Evolutionary conservation across 2,329 filamentous ascomycete genomes (phyloP).

Genomic region (Acephala macrosclerotiorum): DNA sequence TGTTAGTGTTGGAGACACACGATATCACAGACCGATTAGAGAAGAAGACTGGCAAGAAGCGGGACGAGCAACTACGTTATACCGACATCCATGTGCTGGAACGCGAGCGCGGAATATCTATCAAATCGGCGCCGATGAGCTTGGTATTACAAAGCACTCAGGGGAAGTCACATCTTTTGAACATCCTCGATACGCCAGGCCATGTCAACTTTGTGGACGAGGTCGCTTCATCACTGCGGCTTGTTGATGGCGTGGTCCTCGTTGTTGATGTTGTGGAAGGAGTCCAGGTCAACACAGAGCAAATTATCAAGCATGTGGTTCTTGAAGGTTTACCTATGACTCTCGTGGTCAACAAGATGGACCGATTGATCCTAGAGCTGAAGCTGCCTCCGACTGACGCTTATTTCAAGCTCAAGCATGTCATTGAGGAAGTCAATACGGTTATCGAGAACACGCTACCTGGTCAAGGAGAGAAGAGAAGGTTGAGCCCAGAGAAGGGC

Average conservation of each 20-base stretch:
- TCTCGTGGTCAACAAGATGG: constrained; percentile 96
- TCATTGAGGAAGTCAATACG: constrained; percentile 98
- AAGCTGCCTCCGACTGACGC: constrained; percentile 94
- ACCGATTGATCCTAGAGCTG: constrained; percentile 90
- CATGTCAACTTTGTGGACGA: constrained; percentile 99
- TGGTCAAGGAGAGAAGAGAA: constrained; percentile 77
- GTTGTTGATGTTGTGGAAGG: constrained; percentile 97
- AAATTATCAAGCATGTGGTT: constrained; percentile 95
- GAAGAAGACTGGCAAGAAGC: constrained; percentile 79
- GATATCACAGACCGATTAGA: constrained; percentile 82
- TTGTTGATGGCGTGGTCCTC: constrained; percentile 91
- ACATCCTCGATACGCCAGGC: constrained; percentile 94
- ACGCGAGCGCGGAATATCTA: constrained; percentile 86
- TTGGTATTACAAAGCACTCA: constrained; percentile 86
- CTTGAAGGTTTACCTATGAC: constrained; percentile 89
- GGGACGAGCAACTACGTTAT: constrained; percentile 91
- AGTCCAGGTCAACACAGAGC: constrained; percentile 98
- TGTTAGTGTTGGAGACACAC: constrained; percentile 95
- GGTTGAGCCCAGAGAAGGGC: constrained; percentile 93
- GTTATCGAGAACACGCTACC: constrained; percentile 89
- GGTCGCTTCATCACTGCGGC: constrained; percentile 83
- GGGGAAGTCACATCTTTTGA: constrained; percentile 94
- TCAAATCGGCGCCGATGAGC: constrained; percentile 95
- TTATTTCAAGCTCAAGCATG: constrained; percentile 98
- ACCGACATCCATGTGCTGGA: constrained; percentile 93